phyloP scores from a whole-genome alignment of 306 rosid genomes.

The Hylodesmum podocarpum region DNA sequence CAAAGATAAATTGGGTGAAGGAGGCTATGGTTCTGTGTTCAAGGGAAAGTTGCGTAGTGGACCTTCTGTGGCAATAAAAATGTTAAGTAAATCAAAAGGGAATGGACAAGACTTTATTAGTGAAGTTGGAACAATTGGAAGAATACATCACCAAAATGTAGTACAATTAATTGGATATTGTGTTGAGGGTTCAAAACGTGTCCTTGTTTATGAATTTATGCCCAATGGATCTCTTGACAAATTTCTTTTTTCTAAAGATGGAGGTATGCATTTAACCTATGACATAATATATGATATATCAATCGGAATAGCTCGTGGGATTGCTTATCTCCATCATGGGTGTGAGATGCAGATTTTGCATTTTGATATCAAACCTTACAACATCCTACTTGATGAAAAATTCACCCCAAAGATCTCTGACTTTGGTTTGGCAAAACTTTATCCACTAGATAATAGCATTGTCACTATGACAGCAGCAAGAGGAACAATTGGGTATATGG shows the following conservation, averaged over 20 bases:
- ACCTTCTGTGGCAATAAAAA: constrained; percentile 17
- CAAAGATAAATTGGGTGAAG: not conserved
- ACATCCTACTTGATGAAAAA: constrained; percentile 3
- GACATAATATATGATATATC: constrained; percentile 7
- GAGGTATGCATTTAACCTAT: not conserved
- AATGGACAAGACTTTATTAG: constrained; percentile 26
- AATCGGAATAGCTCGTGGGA: constrained; percentile 31
- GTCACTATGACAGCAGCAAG: constrained; percentile 25
- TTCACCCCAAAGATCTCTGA: constrained; percentile 27
- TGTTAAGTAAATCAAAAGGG: constrained; percentile 6
- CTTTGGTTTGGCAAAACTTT: constrained; percentile 30
- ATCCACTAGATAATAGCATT: constrained; percentile 1
- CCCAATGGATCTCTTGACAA: not conserved
- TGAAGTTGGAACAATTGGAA: constrained; percentile 27
- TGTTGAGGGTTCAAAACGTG: not conserved
- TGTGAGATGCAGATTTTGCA: constrained; percentile 37
- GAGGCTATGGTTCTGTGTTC: constrained; percentile 28
- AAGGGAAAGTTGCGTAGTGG: constrained; percentile 31
- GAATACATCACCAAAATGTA: constrained; percentile 35
- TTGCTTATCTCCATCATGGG: constrained; percentile 26
- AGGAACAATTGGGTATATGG: constrained; percentile 24
- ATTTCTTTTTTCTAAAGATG: not conserved
- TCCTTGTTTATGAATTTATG: not conserved
- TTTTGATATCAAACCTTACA: constrained; percentile 35
- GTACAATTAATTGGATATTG: constrained; percentile 20